Base-by-base conservation (phyloP, 2,329 filamentous ascomycete species). In the Talaromyces islandicus region DNA sequence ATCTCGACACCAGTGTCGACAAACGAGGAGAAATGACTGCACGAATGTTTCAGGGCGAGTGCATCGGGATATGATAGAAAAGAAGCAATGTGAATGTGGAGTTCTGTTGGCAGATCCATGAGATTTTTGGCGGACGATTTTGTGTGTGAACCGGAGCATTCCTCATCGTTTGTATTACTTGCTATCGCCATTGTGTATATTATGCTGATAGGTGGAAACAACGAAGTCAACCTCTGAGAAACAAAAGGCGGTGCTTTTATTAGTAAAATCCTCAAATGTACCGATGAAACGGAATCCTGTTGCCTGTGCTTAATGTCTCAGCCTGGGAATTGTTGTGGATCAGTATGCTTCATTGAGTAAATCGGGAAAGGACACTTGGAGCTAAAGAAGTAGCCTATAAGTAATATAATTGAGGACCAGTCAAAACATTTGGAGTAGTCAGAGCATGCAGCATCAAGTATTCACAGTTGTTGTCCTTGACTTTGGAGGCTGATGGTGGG, bases 11-110 rank as follows among this genome's bases (percentile, higher is more conserved):
- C 86, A 0, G 88, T 90, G 70, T 87, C 81, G 62, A 90, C 85
- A 1, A 89, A 73, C 54, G 71, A 67, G 74, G 86, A 87, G 70
- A 90, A 87, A 68, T 88, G 80, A 60, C 81, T 80, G 68, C 76
- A 85, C 21, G 83, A 83, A 69, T 90, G 87, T 68, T 90, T 90
- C 17, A 90, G 75, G 0, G 87, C 87, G 1, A 90, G 79, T 0
- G 88, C 88, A 63, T 91, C 88, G 0, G 88, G 88, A 63, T 90
- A 90, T 32, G 81, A 81, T 61, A 90, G 83, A 58, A 83, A 77
- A 11, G 78, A 70, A 32, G 83, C 77, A 59, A 90, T 86, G 55
- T 84, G 78, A 1, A 88, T 70, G 65, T 89, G 88, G n/a, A 90
- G 78, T 67, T 91, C 88, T 0, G 84, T 78, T 1, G 88, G 88